Base-by-base conservation (phyloP, 1,139 yeast genomes). In the Pichia terricola region DNA sequence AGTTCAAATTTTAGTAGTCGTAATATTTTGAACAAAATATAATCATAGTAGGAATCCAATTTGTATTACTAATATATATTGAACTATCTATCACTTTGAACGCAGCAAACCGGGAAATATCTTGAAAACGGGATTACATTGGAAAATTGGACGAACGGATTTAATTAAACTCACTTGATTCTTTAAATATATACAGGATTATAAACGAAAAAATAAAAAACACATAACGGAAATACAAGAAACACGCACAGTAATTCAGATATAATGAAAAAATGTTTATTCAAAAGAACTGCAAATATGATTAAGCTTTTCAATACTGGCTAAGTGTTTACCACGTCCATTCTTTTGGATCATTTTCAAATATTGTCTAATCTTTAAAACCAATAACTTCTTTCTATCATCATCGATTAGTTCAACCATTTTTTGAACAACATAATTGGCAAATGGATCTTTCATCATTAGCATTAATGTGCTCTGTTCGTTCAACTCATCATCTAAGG, bases 361-460 rank as follows among this genome's bases (percentile, higher is more conserved):
- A 56, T 79, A 79, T 45, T 77, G 77, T 58, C 79, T 70, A 49
- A 81, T 76, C 51, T 79, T 79, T 42, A 71, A 66, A 40, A 82
- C 81, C 53, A 83, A 68, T 33, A 75, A 59, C 42, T 67, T 72
- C 65, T 80, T 81, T 51, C 86, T 87, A 34, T 72, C 73, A 43
- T 84, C 82, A 49, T 73, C 74, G 7, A 94, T 76, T 3, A 85
- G 84, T 54, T 86, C 96, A 35, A 91, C 88, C 56, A 94, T 73
- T 62, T 91, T 91, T 64, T 91, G 98, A 46, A 91, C 87, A 39
- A 91, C 99, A 61, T 91, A 91, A 63, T 91, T 91, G 26, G 97
- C 98, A 66, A 83, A 94, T 61, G 91, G 98, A 63, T 91, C 98
- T 61, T 87, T 86, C 88, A 94, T 89, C 97, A 91, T 88, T 46